A percentile compares a stretch with the other conserved stretches of the same genome.
These are phyloP conservation scores for Candolleomyces aberdarensis DNA, from an alignment of 768 basidiomycete genomes.

Conservation along the genomic window DNA sequence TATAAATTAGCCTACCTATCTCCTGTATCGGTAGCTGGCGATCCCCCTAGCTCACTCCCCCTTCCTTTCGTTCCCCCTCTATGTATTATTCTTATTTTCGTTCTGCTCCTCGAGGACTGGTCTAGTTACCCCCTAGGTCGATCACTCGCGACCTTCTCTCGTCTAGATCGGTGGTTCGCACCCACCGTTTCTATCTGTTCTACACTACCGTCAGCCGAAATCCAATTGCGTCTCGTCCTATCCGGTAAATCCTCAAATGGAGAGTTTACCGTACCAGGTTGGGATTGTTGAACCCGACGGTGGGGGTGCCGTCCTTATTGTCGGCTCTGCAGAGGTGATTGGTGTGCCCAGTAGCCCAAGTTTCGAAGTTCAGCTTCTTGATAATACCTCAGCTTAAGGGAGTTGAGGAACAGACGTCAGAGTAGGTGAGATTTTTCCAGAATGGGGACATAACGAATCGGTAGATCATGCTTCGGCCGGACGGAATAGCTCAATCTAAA, in stretches of 20 bases:
- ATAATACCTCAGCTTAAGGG: conserved; percentile 73
- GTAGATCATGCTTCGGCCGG: conserved; percentile 74
- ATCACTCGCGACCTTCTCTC: too few relatives aligned
- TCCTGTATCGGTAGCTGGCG: too few relatives aligned
- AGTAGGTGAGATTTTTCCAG: conserved; percentile 72
- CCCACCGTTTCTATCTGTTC: too few relatives aligned
- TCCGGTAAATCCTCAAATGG: conserved; percentile 67
- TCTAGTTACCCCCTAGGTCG: too few relatives aligned
- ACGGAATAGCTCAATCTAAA: conserved; percentile 68
- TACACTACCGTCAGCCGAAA: conserved; percentile 68
- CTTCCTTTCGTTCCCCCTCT: too few relatives aligned
- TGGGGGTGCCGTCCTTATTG: conserved; percentile 64
- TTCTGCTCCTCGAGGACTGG: too few relatives aligned
- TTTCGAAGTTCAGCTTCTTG: conserved; percentile 74
- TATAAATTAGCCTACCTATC: too few relatives aligned
- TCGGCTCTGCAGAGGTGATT: conserved; percentile 53
- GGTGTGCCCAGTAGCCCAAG: conserved; percentile 61
- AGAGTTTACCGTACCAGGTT: conserved; percentile 49
- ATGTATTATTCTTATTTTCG: too few relatives aligned
- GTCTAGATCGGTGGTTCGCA: too few relatives aligned
- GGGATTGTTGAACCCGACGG: conserved; percentile 69
- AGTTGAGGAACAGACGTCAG: conserved; percentile 63
- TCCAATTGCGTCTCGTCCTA: conserved; percentile 48
- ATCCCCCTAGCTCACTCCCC: too few relatives aligned
- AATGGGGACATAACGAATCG: conserved; percentile 79